phyloP scores from a whole-genome alignment of 2,329 filamentous ascomycete species.

The Didymella glomerata region DNA sequence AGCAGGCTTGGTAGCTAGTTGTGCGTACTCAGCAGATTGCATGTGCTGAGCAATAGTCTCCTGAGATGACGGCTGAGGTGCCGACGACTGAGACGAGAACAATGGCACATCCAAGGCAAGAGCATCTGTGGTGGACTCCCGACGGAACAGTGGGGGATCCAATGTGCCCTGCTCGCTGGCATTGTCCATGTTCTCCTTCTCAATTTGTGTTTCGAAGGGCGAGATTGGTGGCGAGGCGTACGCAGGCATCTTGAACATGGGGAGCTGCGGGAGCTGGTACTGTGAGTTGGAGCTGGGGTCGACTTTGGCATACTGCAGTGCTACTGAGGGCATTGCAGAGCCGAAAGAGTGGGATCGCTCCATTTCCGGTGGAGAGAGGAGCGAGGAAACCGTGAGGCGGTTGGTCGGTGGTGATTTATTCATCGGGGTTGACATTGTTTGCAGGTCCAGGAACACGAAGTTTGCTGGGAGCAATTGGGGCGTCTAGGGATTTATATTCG shows the following conservation, averaged over 20 bases:
- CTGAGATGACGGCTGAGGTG: slow-evolving; percentile 20
- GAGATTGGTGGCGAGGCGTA: slow-evolving; percentile 54
- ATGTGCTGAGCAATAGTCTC: slow-evolving; percentile 50
- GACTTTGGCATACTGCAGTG: slow-evolving; percentile 27
- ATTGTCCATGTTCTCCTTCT: slow-evolving; percentile 50
- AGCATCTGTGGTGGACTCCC: slow-evolving; percentile 33
- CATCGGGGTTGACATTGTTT: slow-evolving; percentile 40
- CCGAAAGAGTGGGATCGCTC: slow-evolving; percentile 52
- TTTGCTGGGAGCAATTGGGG: slow-evolving; percentile 28
- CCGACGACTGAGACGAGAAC: slow-evolving; percentile 32
- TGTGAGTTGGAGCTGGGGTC: slow-evolving; percentile 27
- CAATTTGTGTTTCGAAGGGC: slow-evolving; percentile 46
- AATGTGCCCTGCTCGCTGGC: slow-evolving; percentile 39
- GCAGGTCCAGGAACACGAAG: slow-evolving; percentile 21
- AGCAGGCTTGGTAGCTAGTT: slow-evolving; percentile 42
- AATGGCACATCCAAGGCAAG: slow-evolving; percentile 46
- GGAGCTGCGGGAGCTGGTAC: slow-evolving; percentile 20
- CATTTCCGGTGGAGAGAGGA: slow-evolving; percentile 54
- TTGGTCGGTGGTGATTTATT: slow-evolving; percentile 42
- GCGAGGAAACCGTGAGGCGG: slow-evolving; percentile 49
- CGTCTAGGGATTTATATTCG: slow-evolving; percentile 22
- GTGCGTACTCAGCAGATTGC: slow-evolving; percentile 42
- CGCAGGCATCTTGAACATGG: slow-evolving; percentile 36
- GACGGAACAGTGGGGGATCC: slow-evolving; percentile 49
- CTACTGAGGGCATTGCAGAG: slow-evolving; percentile 42